Base-by-base conservation (phyloP, 2,329 filamentous ascomycete genomes). In the Zymoseptoria tritici region DNA sequence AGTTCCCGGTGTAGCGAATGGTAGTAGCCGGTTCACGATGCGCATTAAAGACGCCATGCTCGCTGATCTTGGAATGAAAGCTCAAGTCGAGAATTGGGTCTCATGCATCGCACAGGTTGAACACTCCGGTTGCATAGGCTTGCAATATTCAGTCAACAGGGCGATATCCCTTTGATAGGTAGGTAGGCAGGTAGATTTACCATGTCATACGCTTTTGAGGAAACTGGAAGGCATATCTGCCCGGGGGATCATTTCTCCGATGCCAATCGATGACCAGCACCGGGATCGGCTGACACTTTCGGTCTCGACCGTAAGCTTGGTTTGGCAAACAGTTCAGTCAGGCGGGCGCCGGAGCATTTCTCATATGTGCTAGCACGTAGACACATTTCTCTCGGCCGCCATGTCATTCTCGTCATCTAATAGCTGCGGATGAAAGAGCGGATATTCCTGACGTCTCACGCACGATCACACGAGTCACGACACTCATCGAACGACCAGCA, bases 1-100 rank as follows among this genome's bases (percentile, higher is more conserved):
- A 26, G 78, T 80, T 4, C 73, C 72, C 1, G 76, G 74, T 19
- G 76, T 75, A 49, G 79, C 78, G 66, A 81, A 81, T 0, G 79
- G 79, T 2, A 81, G 69, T 11, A 80, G 71, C 60, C 70, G 66
- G 63, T 80, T 80, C 19, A 80, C 26, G 13, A 66, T 52, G 16
- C 59, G 57, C 13, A 69, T 21, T 1, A 68, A 11, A 5, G 67
- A 65, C 1, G 66, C 64, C 70, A 72, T 72, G 54, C 21, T 62
- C 16, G 49, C 2, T 29, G 52, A 46, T 46, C 36, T 46, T 16
- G 36, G 16, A 46, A 46, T 13, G 36, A 16, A 16, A 16, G 36
- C 13, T 46, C 13, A 46, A 46, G 16, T 46, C 36, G 5, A 46
- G 36, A 46, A 7, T 46, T 16, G 1, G 13, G 16, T 46, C 13